phyloP scores from a whole-genome alignment of 163 green algal species.

The Coccomyxa subellipsoidea region DNA sequence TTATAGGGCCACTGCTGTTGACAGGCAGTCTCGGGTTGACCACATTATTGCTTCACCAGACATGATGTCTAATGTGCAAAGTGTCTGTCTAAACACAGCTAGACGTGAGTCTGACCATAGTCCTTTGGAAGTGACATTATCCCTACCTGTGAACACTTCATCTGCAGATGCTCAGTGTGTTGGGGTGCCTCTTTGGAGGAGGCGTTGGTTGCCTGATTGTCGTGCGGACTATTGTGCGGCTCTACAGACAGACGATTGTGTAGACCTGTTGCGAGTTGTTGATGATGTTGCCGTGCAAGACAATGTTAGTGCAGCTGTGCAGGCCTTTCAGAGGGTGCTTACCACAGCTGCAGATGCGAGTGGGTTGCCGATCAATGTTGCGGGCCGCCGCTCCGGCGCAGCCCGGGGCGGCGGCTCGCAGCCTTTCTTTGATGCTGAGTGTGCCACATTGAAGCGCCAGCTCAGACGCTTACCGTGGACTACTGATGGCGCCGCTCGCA shows the following conservation, averaged over 20 bases:
- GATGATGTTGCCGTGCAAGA: background rate
- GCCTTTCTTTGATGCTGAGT: background rate
- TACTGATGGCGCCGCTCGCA: background rate
- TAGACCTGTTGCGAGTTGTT: background rate
- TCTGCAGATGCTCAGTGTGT: background rate
- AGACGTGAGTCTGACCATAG: slow-evolving; percentile 1
- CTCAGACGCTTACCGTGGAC: background rate
- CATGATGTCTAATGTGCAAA: background rate
- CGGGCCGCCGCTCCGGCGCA: background rate
- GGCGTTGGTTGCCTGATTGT: background rate
- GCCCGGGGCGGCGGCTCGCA: background rate
- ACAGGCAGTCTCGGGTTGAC: background rate
- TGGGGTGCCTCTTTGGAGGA: background rate
- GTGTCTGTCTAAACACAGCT: background rate
- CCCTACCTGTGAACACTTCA: background rate
- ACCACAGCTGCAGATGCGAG: background rate
- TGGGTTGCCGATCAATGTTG: background rate
- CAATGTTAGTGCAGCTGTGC: background rate
- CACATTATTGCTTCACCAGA: slow-evolving; percentile 1
- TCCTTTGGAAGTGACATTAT: background rate
- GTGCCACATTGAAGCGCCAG: background rate
- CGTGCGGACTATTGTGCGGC: background rate
- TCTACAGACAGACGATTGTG: background rate
- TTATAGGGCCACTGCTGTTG: background rate
- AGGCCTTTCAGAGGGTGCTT: background rate